These are phyloP conservation scores for Microthlaspi erraticum DNA, from an alignment of 345 rosid species.

Conservation along the genomic window DNA sequence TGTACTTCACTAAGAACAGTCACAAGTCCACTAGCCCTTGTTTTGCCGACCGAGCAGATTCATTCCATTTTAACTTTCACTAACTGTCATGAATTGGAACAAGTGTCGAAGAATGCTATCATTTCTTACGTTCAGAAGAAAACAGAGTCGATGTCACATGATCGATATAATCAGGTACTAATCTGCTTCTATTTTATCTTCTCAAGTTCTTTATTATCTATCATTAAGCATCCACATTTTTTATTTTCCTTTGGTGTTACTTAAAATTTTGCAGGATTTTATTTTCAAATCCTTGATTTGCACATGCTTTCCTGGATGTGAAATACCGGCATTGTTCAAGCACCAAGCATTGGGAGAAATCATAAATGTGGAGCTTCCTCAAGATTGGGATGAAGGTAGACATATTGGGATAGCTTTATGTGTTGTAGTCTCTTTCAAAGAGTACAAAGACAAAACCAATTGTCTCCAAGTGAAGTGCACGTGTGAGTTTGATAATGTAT, in stretches of 20 bases:
- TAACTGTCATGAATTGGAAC: slow-evolving; percentile 23
- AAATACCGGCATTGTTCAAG: slow-evolving; percentile 26
- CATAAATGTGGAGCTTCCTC: not conserved
- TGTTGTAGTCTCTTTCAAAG: slow-evolving; percentile 24
- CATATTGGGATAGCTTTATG: not conserved
- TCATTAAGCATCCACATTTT: not conserved
- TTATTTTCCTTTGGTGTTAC: not conserved
- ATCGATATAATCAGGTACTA: slow-evolving; percentile 26
- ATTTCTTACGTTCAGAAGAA: slow-evolving; percentile 12
- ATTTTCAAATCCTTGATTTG: slow-evolving; percentile 13
- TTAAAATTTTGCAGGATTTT: slow-evolving; percentile 15
- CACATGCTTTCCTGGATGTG: slow-evolving; percentile 36
- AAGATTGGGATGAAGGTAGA: not conserved
- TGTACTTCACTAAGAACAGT: slow-evolving; percentile 28
- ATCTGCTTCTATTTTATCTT: not conserved
- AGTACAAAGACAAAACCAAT: not conserved
- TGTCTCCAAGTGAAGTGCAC: slow-evolving; percentile 29
- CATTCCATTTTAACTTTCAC: slow-evolving; percentile 26
- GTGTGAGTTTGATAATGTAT: not conserved
- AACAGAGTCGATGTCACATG: not conserved
- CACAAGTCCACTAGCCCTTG: not conserved
- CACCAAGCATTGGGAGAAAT: slow-evolving; percentile 24
- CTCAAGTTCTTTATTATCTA: not conserved
- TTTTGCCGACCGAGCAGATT: not conserved
- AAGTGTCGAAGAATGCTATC: slow-evolving; percentile 26